These are phyloP conservation scores for Strigomonas culicis DNA, from an alignment of 208 protist species.

Conservation along the genomic window DNA sequence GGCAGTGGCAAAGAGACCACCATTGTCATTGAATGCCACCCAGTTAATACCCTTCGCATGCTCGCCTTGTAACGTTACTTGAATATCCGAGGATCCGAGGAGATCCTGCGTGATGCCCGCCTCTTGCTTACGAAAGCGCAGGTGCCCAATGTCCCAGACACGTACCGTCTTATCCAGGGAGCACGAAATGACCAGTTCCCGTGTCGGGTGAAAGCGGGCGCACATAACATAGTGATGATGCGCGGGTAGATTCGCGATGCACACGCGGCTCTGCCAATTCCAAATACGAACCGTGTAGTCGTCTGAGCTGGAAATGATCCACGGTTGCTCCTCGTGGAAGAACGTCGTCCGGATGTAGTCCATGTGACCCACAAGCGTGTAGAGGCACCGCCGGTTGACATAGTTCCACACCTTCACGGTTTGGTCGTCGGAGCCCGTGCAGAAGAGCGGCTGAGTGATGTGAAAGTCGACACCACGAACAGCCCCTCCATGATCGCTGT, in stretches of 20 bases:
- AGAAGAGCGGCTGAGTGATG: slow-evolving; percentile 97
- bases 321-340: slow-evolving; percentile 96
- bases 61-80: slow-evolving; percentile 95
- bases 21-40: slow-evolving; percentile 97
- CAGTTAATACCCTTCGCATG: slow-evolving; percentile 99
- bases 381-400: slow-evolving; percentile 97
- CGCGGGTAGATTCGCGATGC: slow-evolving; percentile 95
- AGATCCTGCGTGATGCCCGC: slow-evolving; percentile 87
- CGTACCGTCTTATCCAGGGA: slow-evolving; percentile 99
- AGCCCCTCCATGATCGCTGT: slow-evolving; percentile 94
- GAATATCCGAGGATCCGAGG: slow-evolving; percentile 93
- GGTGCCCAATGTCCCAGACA: slow-evolving; percentile 98
- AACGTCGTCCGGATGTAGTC: slow-evolving; percentile 99
- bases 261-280: slow-evolving; percentile 97
- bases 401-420: slow-evolving; percentile 99
- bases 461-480: slow-evolving; percentile 99
- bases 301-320: slow-evolving; percentile 98
- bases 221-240: slow-evolving; percentile 99
- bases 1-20: slow-evolving; percentile 95
- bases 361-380: slow-evolving; percentile 96
- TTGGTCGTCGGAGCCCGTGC: slow-evolving; percentile 99
- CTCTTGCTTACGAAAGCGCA: slow-evolving; percentile 64
- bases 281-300: slow-evolving; percentile 99
- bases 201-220: slow-evolving; percentile 95
- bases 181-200: slow-evolving; percentile 96